Evolutionary conservation across 139 green algal species (phyloP), one percentile per base, ranked within the genome.

Genomic region (Chlamydomonas schloesseri): DNA sequence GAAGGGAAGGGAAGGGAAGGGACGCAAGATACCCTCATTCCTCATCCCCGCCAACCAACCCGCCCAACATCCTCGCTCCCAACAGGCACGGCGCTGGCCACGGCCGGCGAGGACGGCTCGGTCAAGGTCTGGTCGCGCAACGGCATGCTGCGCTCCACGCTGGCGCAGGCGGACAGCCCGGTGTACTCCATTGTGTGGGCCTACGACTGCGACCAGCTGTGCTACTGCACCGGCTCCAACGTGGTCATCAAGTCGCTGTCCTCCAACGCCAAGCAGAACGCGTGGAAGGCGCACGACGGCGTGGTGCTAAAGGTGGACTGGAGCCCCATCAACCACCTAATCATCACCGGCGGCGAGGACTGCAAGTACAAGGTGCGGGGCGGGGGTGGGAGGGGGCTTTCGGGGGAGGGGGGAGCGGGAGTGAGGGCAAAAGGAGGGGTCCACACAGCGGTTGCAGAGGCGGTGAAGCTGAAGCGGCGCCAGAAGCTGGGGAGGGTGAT

Each of bases 61-160:
- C 42, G 42, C 42, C 42, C 42, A 50, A 5, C 42, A 50, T 50
- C 42, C 6, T 8, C 5, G 8, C 42, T 13, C 5, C 42, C 42
- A 8, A 50, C 93, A 96, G 95, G 95, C 37, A 96, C 90, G 31
- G 94, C 95, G 20, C 81, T 98, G 18, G 92, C 92, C 8, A 96
- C 95, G 8, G 91, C 84, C 36, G 95, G 95, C 29, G 95, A 98
- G 89, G 95, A 98, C 80, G 95, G 95, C 1, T 72, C 82, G 34
- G 92, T 97, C 8, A 98, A 97, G 69, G 88, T 95, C 26, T 98
- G 95, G 95, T 95, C 92, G 1, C 87, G 93, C 3, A 93, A 89
- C 37, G 95, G 95, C 69, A 96, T 97, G 95, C 92, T 98, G 31
- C 94, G 95, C 18, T 95, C 92, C 8, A 94, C 92, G 8, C 86